phyloP scores from a whole-genome alignment of 129 eudicot species.

The Solidago caesia region DNA sequence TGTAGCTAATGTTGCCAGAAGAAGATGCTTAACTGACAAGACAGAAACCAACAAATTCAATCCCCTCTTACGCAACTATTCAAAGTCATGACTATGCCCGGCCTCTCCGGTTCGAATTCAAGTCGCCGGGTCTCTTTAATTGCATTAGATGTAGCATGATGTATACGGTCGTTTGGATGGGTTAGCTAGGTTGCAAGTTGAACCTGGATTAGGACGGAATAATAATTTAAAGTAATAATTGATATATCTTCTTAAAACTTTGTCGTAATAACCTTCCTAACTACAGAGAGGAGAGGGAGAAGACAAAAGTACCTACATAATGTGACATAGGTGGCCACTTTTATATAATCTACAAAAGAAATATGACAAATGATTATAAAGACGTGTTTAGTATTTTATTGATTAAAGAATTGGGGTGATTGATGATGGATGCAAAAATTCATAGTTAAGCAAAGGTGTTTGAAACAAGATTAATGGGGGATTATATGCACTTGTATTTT shows the following conservation, averaged over 20 bases:
- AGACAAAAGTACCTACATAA: conserved; percentile 6
- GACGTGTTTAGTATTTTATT: conserved; percentile 21
- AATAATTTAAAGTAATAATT: too few species aligned
- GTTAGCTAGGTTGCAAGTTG: too few species aligned
- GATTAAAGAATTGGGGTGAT: not conserved
- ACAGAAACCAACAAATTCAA: conserved; percentile 24
- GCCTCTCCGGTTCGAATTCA: too few species aligned
- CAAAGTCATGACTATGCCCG: too few species aligned
- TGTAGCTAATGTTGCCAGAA: conserved; percentile 10
- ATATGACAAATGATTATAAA: conserved; percentile 8
- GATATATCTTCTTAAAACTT: too few species aligned
- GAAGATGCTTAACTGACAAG: conserved; percentile 25
- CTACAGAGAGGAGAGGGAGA: not conserved
- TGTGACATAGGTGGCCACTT: not conserved
- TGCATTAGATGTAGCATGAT: too few species aligned
- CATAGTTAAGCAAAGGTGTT: conserved; percentile 12
- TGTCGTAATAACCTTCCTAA: too few species aligned
- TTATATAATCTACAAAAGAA: not conserved
- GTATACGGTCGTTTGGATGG: too few species aligned
- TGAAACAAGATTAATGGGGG: conserved; percentile 20
- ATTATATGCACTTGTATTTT: not conserved
- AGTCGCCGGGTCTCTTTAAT: too few species aligned
- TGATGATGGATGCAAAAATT: conserved; percentile 17
- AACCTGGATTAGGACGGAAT: too few species aligned
- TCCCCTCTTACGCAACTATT: too few species aligned